These are phyloP conservation scores for Rhodomyrtus psidioides DNA, from an alignment of 441 rosid genomes.

Conservation along the genomic window DNA sequence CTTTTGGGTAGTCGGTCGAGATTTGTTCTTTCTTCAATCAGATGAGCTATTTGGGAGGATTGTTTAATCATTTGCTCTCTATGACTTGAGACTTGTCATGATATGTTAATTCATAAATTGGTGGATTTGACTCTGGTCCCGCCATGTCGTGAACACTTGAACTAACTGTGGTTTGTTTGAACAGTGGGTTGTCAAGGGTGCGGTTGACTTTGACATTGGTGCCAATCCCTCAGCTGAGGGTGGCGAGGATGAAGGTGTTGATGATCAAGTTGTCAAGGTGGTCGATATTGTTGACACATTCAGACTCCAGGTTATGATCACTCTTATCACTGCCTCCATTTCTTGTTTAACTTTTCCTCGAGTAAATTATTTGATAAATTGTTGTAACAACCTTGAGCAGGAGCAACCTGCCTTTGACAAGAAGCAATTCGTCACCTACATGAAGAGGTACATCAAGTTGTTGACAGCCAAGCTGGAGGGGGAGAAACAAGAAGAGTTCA, in stretches of 20 bases:
- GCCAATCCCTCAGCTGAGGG: conserved; percentile 99
- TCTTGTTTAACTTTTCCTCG: not conserved
- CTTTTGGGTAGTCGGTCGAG: not conserved
- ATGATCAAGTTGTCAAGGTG: conserved; percentile 71
- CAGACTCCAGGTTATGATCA: conserved; percentile 79
- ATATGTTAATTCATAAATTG: not conserved
- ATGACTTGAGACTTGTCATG: not conserved
- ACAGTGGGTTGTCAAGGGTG: conserved; percentile 86
- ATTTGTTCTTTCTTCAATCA: not conserved
- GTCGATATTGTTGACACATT: conserved; percentile 96
- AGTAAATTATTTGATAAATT: not conserved
- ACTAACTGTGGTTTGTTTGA: conserved; percentile 1
- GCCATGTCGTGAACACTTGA: not conserved
- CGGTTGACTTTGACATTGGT: conserved; percentile 74
- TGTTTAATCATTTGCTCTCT: not conserved
- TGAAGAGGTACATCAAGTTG: conserved; percentile 74
- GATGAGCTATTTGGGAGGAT: not conserved
- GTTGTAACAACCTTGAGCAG: conserved; percentile 22
- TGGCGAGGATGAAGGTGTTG: conserved; percentile 79
- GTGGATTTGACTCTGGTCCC: not conserved
- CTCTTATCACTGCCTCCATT: not conserved
- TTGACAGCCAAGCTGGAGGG: conserved; percentile 57
- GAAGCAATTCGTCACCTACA: conserved; percentile 58
- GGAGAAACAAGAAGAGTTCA: conserved; percentile 49
- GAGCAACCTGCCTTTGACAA: conserved; percentile 95